Evolutionary conservation across 75 land plant genomes (phyloP), one percentile per base, ranked within the genome.

Genomic region (Cunninghamia lanceolata): DNA sequence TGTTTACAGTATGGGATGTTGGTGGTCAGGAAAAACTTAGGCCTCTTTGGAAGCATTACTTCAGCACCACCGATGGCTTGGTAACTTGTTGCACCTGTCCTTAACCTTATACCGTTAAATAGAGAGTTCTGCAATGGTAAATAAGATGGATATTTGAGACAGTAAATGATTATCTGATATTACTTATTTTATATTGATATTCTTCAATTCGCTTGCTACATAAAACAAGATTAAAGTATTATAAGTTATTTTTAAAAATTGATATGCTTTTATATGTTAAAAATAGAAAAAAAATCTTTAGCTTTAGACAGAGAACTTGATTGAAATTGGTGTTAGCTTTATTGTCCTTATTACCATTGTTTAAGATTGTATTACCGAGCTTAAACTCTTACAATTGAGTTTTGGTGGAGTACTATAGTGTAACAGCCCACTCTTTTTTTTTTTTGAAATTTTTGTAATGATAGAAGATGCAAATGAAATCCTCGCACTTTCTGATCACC

Each of bases 1-100:
- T 92, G 43, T 97, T 97, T 89, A 97, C 99, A 28, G 99, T 97
- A 25, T 97, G 99, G 99, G 99, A 97, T 92, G 99, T 97, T 53
- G 99, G 99, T 74, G 99, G 99, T 19, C 99, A 97, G 85, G 99
- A 97, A 88, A 97, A 97, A 79, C 85, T 97, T 21, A 93, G 99
- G 87, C 97, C 98, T 34, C 90, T 97, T 16, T 97, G 99, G 99
- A 95, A 95, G 91, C 99, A 96, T 88, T 97, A 97, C 88, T 97
- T 97, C 85, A 95, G 91, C 81, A 96, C 94, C 86, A 97, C 99
- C 39, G 99, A 97, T 95, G 99, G 98, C 86, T 90, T 97, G 99
- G 99, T 97, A 91, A 40, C 16, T 40, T 11, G 46, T 40, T 40
- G 13, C 30, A 21, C 16, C 47, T 80, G 0, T 80, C 36, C 30